Evolutionary conservation across 179 eudicot species (phyloP).

Genomic region (Beta corolliflora): DNA sequence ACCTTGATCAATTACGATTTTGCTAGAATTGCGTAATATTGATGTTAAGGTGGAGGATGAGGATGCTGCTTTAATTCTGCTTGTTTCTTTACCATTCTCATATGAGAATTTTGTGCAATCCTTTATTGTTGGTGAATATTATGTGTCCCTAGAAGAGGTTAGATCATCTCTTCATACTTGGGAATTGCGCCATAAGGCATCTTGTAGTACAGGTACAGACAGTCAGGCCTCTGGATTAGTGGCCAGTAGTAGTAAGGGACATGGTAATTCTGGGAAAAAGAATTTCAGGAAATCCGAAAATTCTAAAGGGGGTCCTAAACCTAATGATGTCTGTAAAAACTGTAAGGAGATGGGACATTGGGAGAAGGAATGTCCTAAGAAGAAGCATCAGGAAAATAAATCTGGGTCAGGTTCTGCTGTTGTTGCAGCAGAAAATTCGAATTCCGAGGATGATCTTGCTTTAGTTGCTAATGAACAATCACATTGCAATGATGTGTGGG

Average conservation of each 20-base stretch:
- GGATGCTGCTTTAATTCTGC: not conserved
- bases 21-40: not conserved
- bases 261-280: not conserved
- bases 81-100: no score
- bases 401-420: not conserved
- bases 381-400: not conserved
- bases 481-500: no score
- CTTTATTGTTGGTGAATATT: no score
- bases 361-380: not conserved
- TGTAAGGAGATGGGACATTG: not conserved
- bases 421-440: no score
- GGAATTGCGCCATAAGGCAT: no score
- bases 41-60: not conserved
- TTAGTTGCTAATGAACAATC: no score
- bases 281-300: no score
- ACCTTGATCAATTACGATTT: not conserved
- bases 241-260: not conserved
- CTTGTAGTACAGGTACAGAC: not conserved
- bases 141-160: not conserved
- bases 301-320: not conserved
- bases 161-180: not conserved
- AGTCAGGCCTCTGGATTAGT: not conserved
- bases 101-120: not conserved
- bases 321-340: not conserved
- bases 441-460: no score